phyloP scores from a whole-genome alignment of 768 basidiomycete species.

The Mycena haematopus region DNA sequence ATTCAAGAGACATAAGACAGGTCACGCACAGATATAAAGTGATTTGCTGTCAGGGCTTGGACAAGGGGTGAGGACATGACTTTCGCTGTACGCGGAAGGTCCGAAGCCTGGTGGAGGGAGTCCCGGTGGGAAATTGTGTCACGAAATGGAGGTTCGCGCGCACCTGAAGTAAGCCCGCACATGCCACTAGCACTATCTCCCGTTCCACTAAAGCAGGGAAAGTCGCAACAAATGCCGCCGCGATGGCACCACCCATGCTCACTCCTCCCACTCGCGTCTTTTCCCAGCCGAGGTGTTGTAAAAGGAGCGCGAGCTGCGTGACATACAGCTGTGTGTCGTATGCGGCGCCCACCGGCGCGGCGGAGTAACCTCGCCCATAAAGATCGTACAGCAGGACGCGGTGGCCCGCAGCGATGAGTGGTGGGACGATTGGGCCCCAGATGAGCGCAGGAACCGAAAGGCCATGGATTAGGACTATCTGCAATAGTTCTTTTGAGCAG shows the following conservation, averaged over 20 bases:
- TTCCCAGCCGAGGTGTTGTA: conserved; percentile 80
- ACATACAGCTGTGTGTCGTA: conserved; percentile 72
- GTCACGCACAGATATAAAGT: conserved; percentile 60
- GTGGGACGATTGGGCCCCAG: conserved; percentile 78
- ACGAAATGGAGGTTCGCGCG: conserved; percentile 8
- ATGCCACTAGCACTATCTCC: conserved; percentile 70
- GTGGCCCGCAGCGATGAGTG: conserved; percentile 65
- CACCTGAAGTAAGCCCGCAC: conserved; percentile 74
- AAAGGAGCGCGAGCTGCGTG: conserved; percentile 80
- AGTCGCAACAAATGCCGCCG: conserved; percentile 70
- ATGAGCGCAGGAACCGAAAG: conserved; percentile 78
- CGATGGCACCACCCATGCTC: conserved; percentile 84
- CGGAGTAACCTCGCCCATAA: conserved; percentile 85
- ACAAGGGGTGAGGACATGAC: conserved; percentile 81
- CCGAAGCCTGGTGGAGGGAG: conserved; percentile 55
- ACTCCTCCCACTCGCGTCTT: conserved; percentile 67
- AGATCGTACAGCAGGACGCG: conserved; percentile 83
- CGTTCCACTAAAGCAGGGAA: conserved; percentile 76
- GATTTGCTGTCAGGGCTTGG: conserved; percentile 69
- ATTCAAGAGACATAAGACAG: neutral
- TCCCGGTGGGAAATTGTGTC: neutral
- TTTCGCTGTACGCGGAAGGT: conserved; percentile 76
- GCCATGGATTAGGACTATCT: conserved; percentile 83
- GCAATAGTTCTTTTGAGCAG: neutral
- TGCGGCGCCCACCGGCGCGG: conserved; percentile 59